phyloP scores from a whole-genome alignment of 306 rosid species.

The Cyclanthera cordifolia region DNA sequence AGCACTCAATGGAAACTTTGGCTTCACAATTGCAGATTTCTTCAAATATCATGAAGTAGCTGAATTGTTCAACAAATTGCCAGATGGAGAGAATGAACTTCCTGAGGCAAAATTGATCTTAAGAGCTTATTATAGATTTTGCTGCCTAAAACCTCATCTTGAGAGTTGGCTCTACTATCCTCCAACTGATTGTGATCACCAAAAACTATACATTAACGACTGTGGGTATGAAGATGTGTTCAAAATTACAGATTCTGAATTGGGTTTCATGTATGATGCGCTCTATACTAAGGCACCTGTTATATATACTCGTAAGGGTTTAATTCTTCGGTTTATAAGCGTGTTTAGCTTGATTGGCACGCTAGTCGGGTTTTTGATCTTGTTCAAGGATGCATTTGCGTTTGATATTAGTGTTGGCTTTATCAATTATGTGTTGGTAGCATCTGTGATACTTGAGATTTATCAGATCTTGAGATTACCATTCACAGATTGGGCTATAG shows the following conservation, averaged over 20 bases:
- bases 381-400: conserved; percentile 16
- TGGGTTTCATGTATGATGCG: conserved; percentile 61
- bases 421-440: conserved; percentile 27
- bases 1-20: conserved; percentile 29
- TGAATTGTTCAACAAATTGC: conserved; percentile 29
- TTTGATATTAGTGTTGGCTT: conserved; percentile 21
- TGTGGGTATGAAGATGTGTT: conserved; percentile 27
- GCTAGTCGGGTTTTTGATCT: conserved; percentile 21
- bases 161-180: conserved; percentile 45
- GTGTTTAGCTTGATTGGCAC: conserved; percentile 26
- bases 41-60: conserved; percentile 32
- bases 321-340: conserved; percentile 34
- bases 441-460: conserved; percentile 41
- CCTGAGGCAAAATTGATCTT: conserved; percentile 37
- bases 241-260: conserved; percentile 39
- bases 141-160: conserved; percentile 45
- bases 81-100: conserved; percentile 18
- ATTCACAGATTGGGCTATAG: conserved; percentile 51
- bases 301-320: conserved; percentile 40
- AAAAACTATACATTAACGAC: conserved; percentile 24
- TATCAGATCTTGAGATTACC: conserved; percentile 43
- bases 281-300: conserved; percentile 51
- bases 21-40: conserved; percentile 30
- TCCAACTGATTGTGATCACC: conserved; percentile 29
- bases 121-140: conserved; percentile 49